Evolutionary conservation across 805 yeast species (phyloP).

Genomic region (Pichia thaimueangensis): DNA sequence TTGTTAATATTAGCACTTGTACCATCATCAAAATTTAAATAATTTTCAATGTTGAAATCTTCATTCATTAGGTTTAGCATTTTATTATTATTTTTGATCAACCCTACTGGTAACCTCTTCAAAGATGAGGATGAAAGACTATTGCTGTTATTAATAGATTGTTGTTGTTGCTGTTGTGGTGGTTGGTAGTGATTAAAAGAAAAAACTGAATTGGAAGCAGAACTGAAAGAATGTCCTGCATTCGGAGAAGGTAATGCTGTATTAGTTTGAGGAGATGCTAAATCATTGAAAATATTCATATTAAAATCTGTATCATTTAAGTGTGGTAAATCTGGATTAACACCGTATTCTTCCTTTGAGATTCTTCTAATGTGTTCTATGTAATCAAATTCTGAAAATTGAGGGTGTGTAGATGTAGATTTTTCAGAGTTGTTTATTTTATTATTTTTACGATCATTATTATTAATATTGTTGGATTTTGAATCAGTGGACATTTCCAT

Average conservation of each 20-base stretch:
- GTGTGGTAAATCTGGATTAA: slow-evolving; percentile 20
- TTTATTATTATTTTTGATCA: slow-evolving; percentile 4
- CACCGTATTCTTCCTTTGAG: slow-evolving; percentile 31
- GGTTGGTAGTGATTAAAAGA: slow-evolving; percentile 14
- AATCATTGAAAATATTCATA: not conserved
- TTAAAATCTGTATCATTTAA: not conserved
- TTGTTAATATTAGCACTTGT: slow-evolving; percentile 20
- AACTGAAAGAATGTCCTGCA: slow-evolving; percentile 22
- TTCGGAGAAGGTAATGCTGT: slow-evolving; percentile 19
- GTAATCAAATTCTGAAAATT: slow-evolving; percentile 31
- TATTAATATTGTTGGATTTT: not conserved
- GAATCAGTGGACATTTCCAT: not conserved
- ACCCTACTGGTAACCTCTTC: slow-evolving; percentile 7
- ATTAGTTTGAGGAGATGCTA: not conserved
- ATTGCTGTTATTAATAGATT: too few species aligned
- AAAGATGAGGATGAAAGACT: slow-evolving; percentile 9
- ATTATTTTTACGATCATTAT: not conserved
- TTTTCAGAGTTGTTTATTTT: not conserved
- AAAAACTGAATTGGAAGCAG: slow-evolving; percentile 21
- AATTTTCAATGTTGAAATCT: slow-evolving; percentile 29
- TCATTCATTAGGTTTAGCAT: slow-evolving; percentile 8
- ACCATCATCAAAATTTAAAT: slow-evolving; percentile 27
- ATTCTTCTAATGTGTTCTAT: slow-evolving; percentile 33
- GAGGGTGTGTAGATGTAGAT: not conserved
- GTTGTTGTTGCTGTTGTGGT: too few species aligned